Evolutionary conservation across 352 stramenopile genomes (phyloP).

Genomic region (Pythium pyrilobum): DNA sequence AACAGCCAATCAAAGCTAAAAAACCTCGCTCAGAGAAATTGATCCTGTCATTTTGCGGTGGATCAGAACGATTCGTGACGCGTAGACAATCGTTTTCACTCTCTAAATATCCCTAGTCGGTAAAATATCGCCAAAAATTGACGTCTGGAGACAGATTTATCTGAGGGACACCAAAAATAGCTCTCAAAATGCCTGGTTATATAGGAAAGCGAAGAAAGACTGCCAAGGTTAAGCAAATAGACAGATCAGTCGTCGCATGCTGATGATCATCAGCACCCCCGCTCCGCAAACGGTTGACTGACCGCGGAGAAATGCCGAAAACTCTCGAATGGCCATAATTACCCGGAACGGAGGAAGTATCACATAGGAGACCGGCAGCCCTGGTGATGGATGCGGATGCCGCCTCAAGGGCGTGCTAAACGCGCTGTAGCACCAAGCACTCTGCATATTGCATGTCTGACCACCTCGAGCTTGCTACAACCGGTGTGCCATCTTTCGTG

Average conservation of each 20-base stretch:
- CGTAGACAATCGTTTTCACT: not conserved
- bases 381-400: no score
- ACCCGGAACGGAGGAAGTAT: not conserved
- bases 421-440: no score
- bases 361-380: no score
- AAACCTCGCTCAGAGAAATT: not conserved
- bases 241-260: no score
- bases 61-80: not conserved
- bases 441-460: no score
- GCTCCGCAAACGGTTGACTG: not conserved
- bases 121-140: not conserved
- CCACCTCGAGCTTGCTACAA: no score
- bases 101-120: not conserved
- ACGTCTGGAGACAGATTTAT: not conserved
- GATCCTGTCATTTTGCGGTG: no score
- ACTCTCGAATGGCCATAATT: not conserved
- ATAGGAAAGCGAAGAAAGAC: not conserved
- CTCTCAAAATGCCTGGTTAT: not conserved
- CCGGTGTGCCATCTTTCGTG: no score
- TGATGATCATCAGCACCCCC: no score
- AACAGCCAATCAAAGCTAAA: no score
- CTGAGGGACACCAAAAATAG: not conserved
- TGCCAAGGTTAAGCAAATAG: not conserved
- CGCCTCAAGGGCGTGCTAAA: no score
- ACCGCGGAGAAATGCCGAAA: not conserved